Conservation (phyloP, 2,329 filamentous ascomycete genomes). For the Aspergillus sp. region DNA sequence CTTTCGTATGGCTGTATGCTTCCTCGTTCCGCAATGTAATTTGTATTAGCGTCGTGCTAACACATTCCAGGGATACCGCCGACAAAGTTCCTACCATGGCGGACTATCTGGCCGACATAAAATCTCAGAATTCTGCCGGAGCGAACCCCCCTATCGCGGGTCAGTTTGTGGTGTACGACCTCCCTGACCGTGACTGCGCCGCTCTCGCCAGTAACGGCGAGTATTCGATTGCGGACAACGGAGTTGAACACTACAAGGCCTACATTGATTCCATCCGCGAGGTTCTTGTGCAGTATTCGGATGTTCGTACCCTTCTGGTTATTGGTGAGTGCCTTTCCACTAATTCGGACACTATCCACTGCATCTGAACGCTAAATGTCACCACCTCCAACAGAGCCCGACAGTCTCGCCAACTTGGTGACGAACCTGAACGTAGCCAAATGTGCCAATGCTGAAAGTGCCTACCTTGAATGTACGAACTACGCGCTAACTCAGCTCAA, state of each 20-base stretch:
- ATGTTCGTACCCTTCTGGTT: constrained; percentile 53
- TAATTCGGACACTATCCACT: not conserved
- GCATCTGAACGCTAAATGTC: not conserved
- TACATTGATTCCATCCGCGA: constrained; percentile 59
- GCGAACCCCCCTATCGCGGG: constrained; percentile 51
- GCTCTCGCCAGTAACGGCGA: constrained; percentile 66
- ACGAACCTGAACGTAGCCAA: constrained; percentile 60
- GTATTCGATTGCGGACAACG: constrained; percentile 56
- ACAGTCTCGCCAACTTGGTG: constrained; percentile 64
- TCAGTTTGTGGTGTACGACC: constrained; percentile 63
- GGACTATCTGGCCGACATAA: constrained; percentile 51
- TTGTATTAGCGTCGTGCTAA: not conserved
- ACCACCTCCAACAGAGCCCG: constrained; percentile 54
- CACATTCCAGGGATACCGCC: constrained; percentile 44
- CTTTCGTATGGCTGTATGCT: constrained; percentile 56
- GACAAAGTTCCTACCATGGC: constrained; percentile 54
- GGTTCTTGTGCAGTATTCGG: constrained; percentile 56
- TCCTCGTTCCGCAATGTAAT: not conserved
- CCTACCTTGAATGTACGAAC: constrained; percentile 58
- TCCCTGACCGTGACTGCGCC: constrained; percentile 65
- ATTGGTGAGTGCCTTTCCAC: constrained; percentile 40
- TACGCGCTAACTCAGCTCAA: constrained; percentile 61
- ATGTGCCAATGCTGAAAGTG: constrained; percentile 56
- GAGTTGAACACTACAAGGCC: constrained; percentile 54
- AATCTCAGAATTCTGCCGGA: constrained; percentile 50